These are phyloP conservation scores for Trebouxia gelatinosa DNA, from an alignment of 163 green algal genomes.

Conservation along the genomic window DNA sequence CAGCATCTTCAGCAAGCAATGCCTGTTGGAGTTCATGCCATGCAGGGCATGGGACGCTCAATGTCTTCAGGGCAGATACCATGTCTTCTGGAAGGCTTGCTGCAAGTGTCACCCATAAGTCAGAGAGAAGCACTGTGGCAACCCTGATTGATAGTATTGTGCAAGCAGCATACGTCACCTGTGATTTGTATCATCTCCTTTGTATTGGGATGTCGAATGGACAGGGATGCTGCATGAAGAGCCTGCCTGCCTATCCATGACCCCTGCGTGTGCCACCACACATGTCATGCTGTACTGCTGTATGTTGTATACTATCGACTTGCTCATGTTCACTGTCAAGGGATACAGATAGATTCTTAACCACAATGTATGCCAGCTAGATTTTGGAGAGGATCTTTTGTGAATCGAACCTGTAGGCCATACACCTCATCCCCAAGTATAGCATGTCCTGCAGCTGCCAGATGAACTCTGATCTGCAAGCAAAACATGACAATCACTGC, in stretches of 20 bases:
- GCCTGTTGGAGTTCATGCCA: no score
- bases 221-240: slow-evolving; percentile 46
- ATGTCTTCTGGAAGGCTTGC: slow-evolving; percentile 20
- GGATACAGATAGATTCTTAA: not conserved
- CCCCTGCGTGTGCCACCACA: no score
- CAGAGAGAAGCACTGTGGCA: no score
- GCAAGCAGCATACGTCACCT: slow-evolving; percentile 6
- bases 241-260: slow-evolving; percentile 47
- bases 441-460: slow-evolving; percentile 48
- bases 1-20: not conserved
- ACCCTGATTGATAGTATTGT: no score
- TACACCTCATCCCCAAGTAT: slow-evolving; percentile 60
- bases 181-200: not conserved
- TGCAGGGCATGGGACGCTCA: no score
- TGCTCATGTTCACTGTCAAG: not conserved
- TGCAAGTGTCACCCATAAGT: not conserved
- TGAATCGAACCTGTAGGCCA: slow-evolving; percentile 44
- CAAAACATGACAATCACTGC: no score
- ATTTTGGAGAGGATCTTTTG: no score
- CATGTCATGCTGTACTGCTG: no score
- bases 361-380: not conserved
- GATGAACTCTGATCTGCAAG: slow-evolving; percentile 51
- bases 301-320: no score
- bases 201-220: slow-evolving; percentile 42
- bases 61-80: no score